Evolutionary conservation across 768 basidiomycete genomes (phyloP).

Genomic region (Amanita rubescens): DNA sequence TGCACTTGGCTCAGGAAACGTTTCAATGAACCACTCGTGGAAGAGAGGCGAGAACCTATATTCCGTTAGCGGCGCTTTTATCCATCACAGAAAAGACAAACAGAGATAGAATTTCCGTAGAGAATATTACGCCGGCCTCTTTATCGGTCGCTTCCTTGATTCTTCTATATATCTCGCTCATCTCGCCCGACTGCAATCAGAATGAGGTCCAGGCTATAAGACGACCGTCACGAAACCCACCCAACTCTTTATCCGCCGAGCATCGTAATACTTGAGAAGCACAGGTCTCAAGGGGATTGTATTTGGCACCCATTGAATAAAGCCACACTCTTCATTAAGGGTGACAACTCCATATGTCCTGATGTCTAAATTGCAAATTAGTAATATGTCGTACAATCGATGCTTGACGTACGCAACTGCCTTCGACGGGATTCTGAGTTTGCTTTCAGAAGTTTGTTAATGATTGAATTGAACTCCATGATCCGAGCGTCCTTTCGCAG

Average conservation of each 20-base stretch:
- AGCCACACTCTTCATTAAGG: conserved; percentile 93
- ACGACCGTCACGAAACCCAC: conserved; percentile 19
- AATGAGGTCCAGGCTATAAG: not conserved
- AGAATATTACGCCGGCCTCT: conserved; percentile 46
- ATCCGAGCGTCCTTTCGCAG: conserved; percentile 93
- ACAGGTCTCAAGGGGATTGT: conserved; percentile 79
- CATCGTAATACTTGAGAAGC: conserved; percentile 59
- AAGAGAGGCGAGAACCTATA: conserved; percentile 80
- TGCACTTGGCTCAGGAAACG: conserved; percentile 91
- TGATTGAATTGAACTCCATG: conserved; percentile 98
- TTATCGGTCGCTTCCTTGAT: conserved; percentile 45
- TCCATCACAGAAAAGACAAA: conserved; percentile 24
- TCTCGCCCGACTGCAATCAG: conserved; percentile 32
- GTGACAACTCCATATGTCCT: conserved; percentile 98
- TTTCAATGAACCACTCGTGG: conserved; percentile 96
- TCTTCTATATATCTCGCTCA: conserved; percentile 38
- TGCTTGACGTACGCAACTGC: conserved; percentile 65
- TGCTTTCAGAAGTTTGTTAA: conserved; percentile 91
- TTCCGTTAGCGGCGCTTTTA: not conserved
- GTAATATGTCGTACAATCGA: not conserved
- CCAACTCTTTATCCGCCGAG: conserved; percentile 32
- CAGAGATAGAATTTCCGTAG: conserved; percentile 47
- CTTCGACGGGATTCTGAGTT: conserved; percentile 89
- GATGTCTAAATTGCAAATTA: conserved; percentile 49
- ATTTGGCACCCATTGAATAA: conserved; percentile 98